Evolutionary conservation across 768 basidiomycete species (phyloP), one percentile per base, ranked within the genome.

Genomic region (Tricholoma sp.): DNA sequence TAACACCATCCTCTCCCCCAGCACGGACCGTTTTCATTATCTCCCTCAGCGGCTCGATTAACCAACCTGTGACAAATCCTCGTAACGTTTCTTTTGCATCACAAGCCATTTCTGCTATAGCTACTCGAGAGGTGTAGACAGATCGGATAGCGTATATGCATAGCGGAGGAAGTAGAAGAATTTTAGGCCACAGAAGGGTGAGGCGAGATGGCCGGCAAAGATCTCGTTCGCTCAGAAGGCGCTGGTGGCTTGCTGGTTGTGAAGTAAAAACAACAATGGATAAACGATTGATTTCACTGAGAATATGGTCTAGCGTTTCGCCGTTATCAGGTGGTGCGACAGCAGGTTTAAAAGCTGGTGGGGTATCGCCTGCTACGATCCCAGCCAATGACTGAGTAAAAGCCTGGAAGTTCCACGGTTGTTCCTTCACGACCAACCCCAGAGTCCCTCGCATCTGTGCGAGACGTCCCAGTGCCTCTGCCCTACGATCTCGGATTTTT

Each of bases 1-100:
- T 84, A 12, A 86, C 76, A 1, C 84, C 82, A 15, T 80, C 83
- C 39, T 89, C 90, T 20, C 88, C 85, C 6, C 92, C 91, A 4
- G 87, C 80, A 50, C 92, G 78, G 18, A 99, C 83, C 0, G 96
- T 98, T 61, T 84, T 84, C 4, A 91, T 67, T 10, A 98, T 86
- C 7, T 85, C 91, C 49, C 78, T 79, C n/a, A 96, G 64, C 3
- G 96, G 96, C 54, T 56, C 49, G 9, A 52, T 32, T 41, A 56
- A 28, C 54, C 54, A 52, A 28, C 54, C 50, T 34, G 13, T 74
- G 58, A 93, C 72, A 66, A 98, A 95, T 0, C 86, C 86, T 20
- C 74, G 73, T 6, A 82, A 63, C 0, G 94, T 94, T 63, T 88
- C 83, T 34, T 76, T 66, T 0, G 83, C 79, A 58, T 91, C 87